Evolutionary conservation across 345 rosid species (phyloP).

Genomic region (Cardamine resedifolia): DNA sequence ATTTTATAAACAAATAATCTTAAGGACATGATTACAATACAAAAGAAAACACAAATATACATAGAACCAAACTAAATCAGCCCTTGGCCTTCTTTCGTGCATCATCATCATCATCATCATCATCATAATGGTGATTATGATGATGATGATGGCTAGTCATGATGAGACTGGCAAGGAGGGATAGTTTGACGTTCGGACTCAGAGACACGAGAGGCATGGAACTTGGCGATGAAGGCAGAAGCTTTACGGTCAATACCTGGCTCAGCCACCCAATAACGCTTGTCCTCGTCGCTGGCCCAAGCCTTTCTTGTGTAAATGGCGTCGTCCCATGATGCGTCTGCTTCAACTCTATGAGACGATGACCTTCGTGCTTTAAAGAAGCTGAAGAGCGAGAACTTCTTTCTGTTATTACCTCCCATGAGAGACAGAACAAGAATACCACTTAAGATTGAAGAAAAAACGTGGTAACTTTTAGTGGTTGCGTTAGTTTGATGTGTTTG

Average conservation of each 20-base stretch:
- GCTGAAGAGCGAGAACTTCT: conserved; percentile 41
- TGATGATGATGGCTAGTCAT: conserved; percentile 18
- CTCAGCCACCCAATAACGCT: conserved; percentile 43
- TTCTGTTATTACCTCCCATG: conserved; percentile 45
- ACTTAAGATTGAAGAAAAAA: not conserved
- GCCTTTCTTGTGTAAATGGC: conserved; percentile 35
- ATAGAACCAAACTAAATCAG: conserved; percentile 8
- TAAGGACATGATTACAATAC: conserved; percentile 5
- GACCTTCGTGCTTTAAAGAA: conserved; percentile 44
- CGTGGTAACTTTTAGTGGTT: not conserved
- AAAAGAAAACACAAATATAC: conserved; percentile 28
- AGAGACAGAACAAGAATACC: conserved; percentile 3
- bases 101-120: not conserved
- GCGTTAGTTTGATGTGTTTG: conserved; percentile 16
- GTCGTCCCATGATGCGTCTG: conserved; percentile 28
- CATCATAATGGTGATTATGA: not conserved
- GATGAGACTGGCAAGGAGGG: conserved; percentile 34
- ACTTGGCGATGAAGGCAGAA: conserved; percentile 53
- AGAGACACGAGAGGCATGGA: conserved; percentile 49
- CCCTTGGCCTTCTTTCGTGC: not conserved
- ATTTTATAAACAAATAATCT: conserved; percentile 24
- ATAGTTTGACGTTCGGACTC: conserved; percentile 46
- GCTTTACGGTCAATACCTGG: conserved; percentile 57
- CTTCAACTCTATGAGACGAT: conserved; percentile 31
- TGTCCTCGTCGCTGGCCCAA: conserved; percentile 53